These are phyloP conservation scores for Trypanosoma grayi DNA, from an alignment of 208 protist genomes.

Conservation along the genomic window DNA sequence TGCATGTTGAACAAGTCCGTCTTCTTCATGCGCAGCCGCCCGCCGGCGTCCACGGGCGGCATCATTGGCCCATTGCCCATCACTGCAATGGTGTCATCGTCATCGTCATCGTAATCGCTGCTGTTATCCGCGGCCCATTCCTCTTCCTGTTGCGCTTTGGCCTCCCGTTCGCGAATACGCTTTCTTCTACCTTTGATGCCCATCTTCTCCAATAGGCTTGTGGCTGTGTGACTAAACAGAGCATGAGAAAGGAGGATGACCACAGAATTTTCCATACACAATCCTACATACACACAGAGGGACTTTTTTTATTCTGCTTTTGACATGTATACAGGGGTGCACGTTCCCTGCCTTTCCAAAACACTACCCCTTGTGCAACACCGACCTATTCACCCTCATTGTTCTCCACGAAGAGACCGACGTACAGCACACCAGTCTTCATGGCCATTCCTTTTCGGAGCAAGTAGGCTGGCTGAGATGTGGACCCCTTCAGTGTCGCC, in stretches of 20 bases:
- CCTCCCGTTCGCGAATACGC: constrained; percentile 60
- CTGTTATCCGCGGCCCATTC: constrained; percentile 12
- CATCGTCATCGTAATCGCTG: constrained; percentile 14
- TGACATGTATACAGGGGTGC: no score
- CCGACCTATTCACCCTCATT: not conserved
- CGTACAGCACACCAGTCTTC: constrained; percentile 74
- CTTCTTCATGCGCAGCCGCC: constrained; percentile 73
- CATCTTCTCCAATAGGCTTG: constrained; percentile 35
- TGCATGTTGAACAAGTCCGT: constrained; percentile 82
- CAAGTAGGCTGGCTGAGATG: constrained; percentile 54
- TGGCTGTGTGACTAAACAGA: no score
- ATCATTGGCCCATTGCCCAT: constrained; percentile 43
- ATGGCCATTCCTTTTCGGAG: constrained; percentile 86
- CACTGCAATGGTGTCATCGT: constrained; percentile 14
- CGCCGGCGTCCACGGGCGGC: constrained; percentile 45
- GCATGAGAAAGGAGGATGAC: not conserved
- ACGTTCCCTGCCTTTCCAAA: no score
- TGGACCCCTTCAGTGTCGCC: constrained; percentile 53
- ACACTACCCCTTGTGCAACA: not conserved
- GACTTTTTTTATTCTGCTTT: no score
- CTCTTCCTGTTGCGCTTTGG: constrained; percentile 11
- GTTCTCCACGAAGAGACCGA: constrained; percentile 53
- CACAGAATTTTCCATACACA: not conserved
- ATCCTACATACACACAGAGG: not conserved
- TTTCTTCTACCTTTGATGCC: constrained; percentile 82